Base-by-base conservation (phyloP, 179 eudicot genomes). In the Silene coronaria region DNA sequence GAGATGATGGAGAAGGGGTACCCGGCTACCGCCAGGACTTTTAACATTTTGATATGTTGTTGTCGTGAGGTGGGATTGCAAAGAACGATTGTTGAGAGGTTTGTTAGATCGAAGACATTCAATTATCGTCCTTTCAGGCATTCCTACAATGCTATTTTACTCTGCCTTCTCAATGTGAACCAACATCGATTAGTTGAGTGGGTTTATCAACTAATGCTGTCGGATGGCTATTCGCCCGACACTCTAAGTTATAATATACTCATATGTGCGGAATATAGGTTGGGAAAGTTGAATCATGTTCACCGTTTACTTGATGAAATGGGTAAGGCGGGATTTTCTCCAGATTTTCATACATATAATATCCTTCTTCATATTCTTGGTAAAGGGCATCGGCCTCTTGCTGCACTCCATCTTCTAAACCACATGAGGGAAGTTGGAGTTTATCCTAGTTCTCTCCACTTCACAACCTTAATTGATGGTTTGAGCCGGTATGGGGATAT, bases 401-500 rank as follows among this genome's bases (percentile, higher is more conserved):
- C 89, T 0, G 98, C 98, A 7, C 81, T 89, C 71, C 82, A 85
- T 72, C 90, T 91, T 73, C 82, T 93, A 82, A 88, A 84, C 73
- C 89, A 91, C 81, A 93, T 91, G 98, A 91, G 80, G 75, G 91
- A 91, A 80, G 88, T 78, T 62, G 96, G 93, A 63, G 22, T 78
- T 48, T 65, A 77, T 34, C 96, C 98, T 8, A 86, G 76, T 76
- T 87, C 86, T 74, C 89, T 93, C 53, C 98, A 93, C 79, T 93
- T 87, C 72, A 88, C 96, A 51, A 87, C 98, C 59, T 77, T 93
- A 83, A 90, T 93, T 36, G 98, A 93, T 78, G 98, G 98, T 76
- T 85, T 91, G 45, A 89, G 98, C 69, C 84, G 98, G 60, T 89
- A 89, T 27, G 97, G 98, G 55, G 87, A 89, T 77, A 74, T 93